These are phyloP conservation scores for Porcisia hertigi DNA, from an alignment of 208 protist species.

Conservation along the genomic window DNA sequence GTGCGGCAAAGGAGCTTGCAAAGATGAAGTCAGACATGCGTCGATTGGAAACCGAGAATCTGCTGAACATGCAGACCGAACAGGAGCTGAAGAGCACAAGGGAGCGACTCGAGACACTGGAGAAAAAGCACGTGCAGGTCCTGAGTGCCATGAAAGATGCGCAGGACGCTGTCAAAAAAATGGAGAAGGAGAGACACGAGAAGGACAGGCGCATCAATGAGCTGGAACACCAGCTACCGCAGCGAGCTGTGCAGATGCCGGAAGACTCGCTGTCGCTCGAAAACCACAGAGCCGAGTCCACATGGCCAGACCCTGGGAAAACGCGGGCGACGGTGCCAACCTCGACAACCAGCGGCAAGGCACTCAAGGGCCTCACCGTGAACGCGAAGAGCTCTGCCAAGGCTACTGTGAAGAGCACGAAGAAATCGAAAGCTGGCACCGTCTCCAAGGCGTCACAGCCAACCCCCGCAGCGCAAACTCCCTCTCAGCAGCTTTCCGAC, in stretches of 20 bases:
- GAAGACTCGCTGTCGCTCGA: background rate
- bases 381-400: background rate
- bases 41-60: conserved; percentile 36
- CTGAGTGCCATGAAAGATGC: conserved; percentile 17
- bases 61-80: conserved; percentile 34
- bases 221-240: conserved; percentile 26
- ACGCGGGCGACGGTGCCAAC: background rate
- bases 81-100: conserved; percentile 29
- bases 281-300: background rate
- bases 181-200: conserved; percentile 22
- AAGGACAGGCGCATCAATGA: conserved; percentile 20
- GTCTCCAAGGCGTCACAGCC: background rate
- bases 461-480: background rate
- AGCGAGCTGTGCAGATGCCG: background rate
- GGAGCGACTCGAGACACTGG: conserved; percentile 24
- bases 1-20: conserved; percentile 36
- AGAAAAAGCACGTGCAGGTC: conserved; percentile 15
- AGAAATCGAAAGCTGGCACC: conserved; percentile 11
- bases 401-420: conserved; percentile 1
- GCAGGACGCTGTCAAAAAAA: conserved; percentile 10
- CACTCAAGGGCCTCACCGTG: background rate
- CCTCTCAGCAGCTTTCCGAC: background rate
- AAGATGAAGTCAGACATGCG: conserved; percentile 36
- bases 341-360: background rate
- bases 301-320: conserved; percentile 3